phyloP scores from a whole-genome alignment of 441 rosid species.

The Aleurites moluccanus region DNA sequence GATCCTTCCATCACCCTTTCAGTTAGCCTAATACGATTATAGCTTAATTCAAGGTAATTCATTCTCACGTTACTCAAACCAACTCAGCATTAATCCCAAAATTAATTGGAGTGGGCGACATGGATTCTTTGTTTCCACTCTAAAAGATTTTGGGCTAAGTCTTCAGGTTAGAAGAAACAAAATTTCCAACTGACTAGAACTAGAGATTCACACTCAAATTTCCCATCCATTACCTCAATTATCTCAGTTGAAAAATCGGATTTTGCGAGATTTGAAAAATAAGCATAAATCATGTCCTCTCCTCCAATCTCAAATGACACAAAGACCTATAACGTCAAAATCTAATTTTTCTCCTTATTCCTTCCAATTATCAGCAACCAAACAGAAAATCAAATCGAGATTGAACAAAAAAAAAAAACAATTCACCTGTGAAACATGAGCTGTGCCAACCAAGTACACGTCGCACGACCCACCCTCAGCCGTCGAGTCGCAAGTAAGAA shows the following conservation, averaged over 20 bases:
- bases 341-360: background rate
- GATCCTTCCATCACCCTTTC: background rate
- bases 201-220: background rate
- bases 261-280: background rate
- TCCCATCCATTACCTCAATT: background rate
- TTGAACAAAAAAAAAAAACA: background rate
- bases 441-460: constrained; percentile 89
- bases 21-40: background rate
- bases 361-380: constrained; percentile 21
- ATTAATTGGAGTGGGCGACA: too few species aligned
- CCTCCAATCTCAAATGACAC: background rate
- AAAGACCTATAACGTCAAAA: background rate
- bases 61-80: too few species aligned
- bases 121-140: too few species aligned
- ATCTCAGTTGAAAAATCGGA: background rate
- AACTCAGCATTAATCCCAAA: too few species aligned
- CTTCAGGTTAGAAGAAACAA: background rate
- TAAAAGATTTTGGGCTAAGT: too few species aligned
- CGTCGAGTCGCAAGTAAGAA: constrained; percentile 66
- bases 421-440: constrained; percentile 87
- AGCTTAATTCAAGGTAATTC: background rate
- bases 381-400: constrained; percentile 19
- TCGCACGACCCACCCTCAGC: constrained; percentile 74
- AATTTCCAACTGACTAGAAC: background rate
- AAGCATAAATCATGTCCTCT: background rate